A percentile compares a stretch with the other conserved stretches of the same genome.
Evolutionary conservation across 768 basidiomycete species (phyloP).

Genomic region (Tephrocybe sp.): DNA sequence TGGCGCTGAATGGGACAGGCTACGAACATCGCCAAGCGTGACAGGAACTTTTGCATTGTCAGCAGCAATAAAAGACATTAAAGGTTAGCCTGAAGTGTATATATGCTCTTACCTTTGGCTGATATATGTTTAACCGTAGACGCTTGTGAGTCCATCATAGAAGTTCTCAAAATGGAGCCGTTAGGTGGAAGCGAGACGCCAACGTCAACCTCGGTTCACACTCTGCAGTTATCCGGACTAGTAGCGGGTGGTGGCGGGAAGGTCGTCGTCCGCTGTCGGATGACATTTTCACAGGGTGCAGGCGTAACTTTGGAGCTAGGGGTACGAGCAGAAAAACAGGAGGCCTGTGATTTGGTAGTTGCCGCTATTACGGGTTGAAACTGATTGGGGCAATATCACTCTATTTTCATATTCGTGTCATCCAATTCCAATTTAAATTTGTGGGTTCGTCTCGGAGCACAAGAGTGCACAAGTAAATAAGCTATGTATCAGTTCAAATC

Average conservation of each 20-base stretch:
- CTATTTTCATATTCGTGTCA: constrained; percentile 14
- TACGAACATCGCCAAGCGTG: constrained; percentile 72
- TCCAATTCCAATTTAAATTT: constrained; percentile 11
- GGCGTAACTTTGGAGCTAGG: constrained; percentile 92
- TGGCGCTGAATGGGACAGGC: constrained; percentile 91
- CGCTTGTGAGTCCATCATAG: constrained; percentile 94
- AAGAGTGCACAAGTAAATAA: no score
- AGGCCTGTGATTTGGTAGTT: constrained; percentile 84
- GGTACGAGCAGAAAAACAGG: constrained; percentile 89
- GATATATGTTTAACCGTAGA: constrained; percentile 46
- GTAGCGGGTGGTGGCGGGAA: constrained; percentile 95
- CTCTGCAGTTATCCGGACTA: constrained; percentile 89
- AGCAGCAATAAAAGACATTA: constrained; percentile 89
- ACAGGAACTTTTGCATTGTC: constrained; percentile 94
- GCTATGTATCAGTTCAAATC: no score
- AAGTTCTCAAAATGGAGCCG: constrained; percentile 96
- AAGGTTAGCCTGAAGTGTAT: constrained; percentile 57
- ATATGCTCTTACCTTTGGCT: constrained; percentile 2
- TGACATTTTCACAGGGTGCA: constrained; percentile 88
- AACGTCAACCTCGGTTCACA: constrained; percentile 84
- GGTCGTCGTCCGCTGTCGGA: constrained; percentile 89
- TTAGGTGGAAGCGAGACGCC: constrained; percentile 89
- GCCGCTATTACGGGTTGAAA: constrained; percentile 78
- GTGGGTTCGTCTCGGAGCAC: constrained; percentile 11
- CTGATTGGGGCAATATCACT: not conserved